These are phyloP conservation scores for Ophiostoma quercus DNA, from an alignment of 2,329 filamentous ascomycete species.

Conservation along the genomic window DNA sequence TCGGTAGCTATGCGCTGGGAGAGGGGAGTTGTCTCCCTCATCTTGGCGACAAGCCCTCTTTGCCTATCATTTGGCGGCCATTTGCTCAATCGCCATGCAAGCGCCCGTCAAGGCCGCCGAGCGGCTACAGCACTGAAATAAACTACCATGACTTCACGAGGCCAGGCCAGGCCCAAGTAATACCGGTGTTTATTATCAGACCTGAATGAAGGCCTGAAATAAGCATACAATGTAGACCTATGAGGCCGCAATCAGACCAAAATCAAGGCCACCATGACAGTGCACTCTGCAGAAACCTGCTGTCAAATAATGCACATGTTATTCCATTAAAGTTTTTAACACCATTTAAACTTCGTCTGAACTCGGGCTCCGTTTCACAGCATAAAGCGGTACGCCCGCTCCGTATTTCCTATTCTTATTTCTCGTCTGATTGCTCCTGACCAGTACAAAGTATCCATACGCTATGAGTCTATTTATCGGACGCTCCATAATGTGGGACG, in stretches of 20 bases:
- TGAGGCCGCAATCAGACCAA: not conserved
- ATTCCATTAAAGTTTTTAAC: not conserved
- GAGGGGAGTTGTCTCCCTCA: not conserved
- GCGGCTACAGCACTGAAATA: constrained; percentile 4
- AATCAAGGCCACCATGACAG: not conserved
- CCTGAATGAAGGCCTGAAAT: not conserved
- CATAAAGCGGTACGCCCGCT: not conserved
- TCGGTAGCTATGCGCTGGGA: not conserved
- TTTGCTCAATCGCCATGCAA: constrained; percentile 4
- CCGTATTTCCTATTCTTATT: not conserved
- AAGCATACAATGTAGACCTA: not conserved
- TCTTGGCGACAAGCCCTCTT: not conserved
- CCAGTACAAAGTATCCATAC: not conserved
- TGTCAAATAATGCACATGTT: not conserved
- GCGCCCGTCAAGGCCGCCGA: not conserved
- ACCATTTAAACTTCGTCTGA: constrained; percentile 1
- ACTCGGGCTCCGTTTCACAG: not conserved
- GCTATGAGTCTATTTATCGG: not conserved
- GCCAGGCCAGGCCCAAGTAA: not conserved
- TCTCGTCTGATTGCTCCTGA: not conserved
- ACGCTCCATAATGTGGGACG: constrained; percentile 7
- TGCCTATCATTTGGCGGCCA: not conserved
- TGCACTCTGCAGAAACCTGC: not conserved
- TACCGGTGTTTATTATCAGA: not conserved
- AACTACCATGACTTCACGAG: not conserved